Conservation (phyloP, 768 basidiomycete species). For the Boletus rubroflammeus region DNA sequence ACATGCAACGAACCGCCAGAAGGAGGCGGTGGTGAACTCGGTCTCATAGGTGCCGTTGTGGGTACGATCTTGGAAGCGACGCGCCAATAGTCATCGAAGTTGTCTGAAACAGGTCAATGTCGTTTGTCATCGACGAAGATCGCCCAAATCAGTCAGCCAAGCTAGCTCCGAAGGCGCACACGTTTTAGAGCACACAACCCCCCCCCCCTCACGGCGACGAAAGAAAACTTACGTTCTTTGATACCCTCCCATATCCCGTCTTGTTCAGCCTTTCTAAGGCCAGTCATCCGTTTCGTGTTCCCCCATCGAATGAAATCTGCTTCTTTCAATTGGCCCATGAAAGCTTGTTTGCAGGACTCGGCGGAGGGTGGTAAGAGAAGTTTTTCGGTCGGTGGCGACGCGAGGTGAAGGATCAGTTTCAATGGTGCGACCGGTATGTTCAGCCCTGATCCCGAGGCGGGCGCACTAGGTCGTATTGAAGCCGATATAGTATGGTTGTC, state of each 20-base stretch:
- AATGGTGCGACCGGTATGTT: slow-evolving; percentile 50
- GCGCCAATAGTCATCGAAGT: slow-evolving; percentile 93
- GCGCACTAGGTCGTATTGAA: slow-evolving; percentile 43
- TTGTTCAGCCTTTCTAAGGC: slow-evolving; percentile 85
- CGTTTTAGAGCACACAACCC: slow-evolving; percentile 21
- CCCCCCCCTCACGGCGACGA: slow-evolving; percentile 4
- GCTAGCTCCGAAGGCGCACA: slow-evolving; percentile 10
- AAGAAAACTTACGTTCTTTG: slow-evolving; percentile 72
- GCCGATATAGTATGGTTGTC: slow-evolving; percentile 73
- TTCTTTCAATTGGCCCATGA: slow-evolving; percentile 95
- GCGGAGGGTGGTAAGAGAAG: slow-evolving; percentile 74
- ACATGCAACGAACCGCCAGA: slow-evolving; percentile 56
- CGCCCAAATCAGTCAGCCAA: slow-evolving; percentile 21
- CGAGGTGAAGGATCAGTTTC: slow-evolving; percentile 82
- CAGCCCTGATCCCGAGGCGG: slow-evolving; percentile 38
- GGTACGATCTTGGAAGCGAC: slow-evolving; percentile 93
- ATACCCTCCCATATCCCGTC: slow-evolving; percentile 98
- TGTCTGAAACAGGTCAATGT: slow-evolving; percentile 53
- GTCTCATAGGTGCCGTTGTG: slow-evolving; percentile 59
- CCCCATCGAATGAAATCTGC: slow-evolving; percentile 98
- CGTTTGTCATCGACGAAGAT: slow-evolving; percentile 12
- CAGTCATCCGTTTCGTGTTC: slow-evolving; percentile 90
- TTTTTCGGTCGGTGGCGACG: slow-evolving; percentile 83
- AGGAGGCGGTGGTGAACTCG: slow-evolving; percentile 52
- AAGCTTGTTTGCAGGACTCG: slow-evolving; percentile 89